Percentiles rank a stretch among this genome's conserved stretches.
Evolutionary conservation across 2,329 filamentous ascomycete species (phyloP).

Genomic region (Emmonsia crescens): DNA sequence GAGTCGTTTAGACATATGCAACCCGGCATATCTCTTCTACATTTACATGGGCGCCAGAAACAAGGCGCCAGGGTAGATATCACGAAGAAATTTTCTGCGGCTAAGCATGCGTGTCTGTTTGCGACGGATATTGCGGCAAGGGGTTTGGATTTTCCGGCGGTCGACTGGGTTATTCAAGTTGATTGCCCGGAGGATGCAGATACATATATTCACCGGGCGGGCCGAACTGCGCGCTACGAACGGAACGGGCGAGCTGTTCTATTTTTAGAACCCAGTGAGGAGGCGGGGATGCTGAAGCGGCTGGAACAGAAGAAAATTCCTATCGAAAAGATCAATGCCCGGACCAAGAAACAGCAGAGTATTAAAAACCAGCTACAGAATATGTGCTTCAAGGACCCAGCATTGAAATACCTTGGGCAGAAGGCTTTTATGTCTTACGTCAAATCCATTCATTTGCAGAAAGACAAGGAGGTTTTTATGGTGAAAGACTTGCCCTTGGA

Average conservation of each 20-base stretch:
- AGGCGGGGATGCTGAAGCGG: slow-evolving; percentile 76
- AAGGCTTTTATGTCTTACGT: slow-evolving; percentile 92
- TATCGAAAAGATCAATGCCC: slow-evolving; percentile 74
- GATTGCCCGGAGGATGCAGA: slow-evolving; percentile 95
- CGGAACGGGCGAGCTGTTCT: slow-evolving; percentile 77
- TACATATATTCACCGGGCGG: slow-evolving; percentile 94
- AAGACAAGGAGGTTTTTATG: slow-evolving; percentile 84
- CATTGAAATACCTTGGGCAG: slow-evolving; percentile 88
- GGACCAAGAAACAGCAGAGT: slow-evolving; percentile 77
- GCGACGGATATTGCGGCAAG: slow-evolving; percentile 91
- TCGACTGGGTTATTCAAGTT: slow-evolving; percentile 98
- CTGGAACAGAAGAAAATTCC: slow-evolving; percentile 84
- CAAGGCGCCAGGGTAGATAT: slow-evolving; percentile 81
- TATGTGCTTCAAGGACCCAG: slow-evolving; percentile 90
- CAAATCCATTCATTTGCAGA: slow-evolving; percentile 74
- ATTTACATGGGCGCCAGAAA: slow-evolving; percentile 89
- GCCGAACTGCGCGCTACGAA: slow-evolving; percentile 87
- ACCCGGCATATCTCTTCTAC: slow-evolving; percentile 83
- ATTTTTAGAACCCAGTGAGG: slow-evolving; percentile 86
- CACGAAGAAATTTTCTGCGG: slow-evolving; percentile 66
- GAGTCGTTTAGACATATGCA: slow-evolving; percentile 88
- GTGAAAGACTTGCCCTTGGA: slow-evolving; percentile 74
- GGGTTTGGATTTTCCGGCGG: slow-evolving; percentile 88
- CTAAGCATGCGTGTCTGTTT: slow-evolving; percentile 80
- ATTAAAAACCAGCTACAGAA: slow-evolving; percentile 80